phyloP scores from a whole-genome alignment of 106 monocot genomes.

The Dendrobium catenatum region DNA sequence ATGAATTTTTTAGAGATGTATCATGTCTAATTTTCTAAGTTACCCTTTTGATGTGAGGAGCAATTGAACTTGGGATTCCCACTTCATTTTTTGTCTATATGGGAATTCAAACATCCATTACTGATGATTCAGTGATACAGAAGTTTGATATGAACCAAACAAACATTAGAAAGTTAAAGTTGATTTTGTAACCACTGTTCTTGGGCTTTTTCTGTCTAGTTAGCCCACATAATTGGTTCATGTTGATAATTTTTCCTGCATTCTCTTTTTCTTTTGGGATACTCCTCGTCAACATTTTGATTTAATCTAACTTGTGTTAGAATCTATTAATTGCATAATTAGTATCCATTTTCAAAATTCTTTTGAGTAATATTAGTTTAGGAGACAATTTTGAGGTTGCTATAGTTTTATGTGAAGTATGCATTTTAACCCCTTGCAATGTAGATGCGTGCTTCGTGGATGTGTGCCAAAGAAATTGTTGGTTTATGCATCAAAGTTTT shows the following conservation, averaged over 20 bases:
- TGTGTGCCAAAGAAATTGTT: constrained; percentile 96
- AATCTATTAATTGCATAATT: neutral
- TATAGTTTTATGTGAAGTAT: neutral
- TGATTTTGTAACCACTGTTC: neutral
- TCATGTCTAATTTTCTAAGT: too few species aligned
- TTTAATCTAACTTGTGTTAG: neutral
- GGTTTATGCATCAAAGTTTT: constrained; percentile 90
- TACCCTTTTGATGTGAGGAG: too few species aligned
- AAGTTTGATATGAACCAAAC: neutral
- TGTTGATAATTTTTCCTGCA: neutral
- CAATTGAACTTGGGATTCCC: neutral
- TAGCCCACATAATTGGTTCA: neutral
- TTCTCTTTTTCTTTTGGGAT: neutral
- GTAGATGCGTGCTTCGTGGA: constrained; percentile 91
- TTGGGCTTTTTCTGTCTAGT: neutral
- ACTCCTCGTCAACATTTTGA: constrained; percentile 1
- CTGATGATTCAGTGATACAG: neutral
- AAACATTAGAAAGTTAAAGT: neutral
- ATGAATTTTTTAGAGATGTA: too few species aligned
- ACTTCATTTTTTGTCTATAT: neutral
- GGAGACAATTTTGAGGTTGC: neutral
- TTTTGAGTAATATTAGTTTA: neutral
- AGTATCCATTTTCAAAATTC: neutral
- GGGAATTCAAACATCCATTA: neutral
- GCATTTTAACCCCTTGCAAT: neutral